These are phyloP conservation scores for Yamadazyma dushanensis DNA, from an alignment of 1,139 yeast genomes.

Conservation along the genomic window DNA sequence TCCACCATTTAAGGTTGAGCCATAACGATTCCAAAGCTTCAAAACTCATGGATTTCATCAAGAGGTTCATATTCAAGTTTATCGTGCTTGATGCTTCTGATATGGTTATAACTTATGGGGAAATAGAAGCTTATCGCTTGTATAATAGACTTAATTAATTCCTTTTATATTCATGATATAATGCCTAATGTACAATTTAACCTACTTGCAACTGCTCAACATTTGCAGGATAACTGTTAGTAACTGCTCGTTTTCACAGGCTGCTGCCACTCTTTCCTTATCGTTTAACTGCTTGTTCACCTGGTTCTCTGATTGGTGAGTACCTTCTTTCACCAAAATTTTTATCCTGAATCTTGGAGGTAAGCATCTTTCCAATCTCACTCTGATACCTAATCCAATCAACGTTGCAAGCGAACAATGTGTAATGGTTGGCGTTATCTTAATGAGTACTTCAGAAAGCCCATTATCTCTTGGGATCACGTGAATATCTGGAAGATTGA, in stretches of 20 bases:
- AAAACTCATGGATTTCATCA: constrained; percentile 39
- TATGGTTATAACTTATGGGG: constrained; percentile 39
- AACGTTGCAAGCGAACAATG: constrained; percentile 96
- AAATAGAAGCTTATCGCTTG: constrained; percentile 22
- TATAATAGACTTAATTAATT: constrained; percentile 13
- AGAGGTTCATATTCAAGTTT: constrained; percentile 36
- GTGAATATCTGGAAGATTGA: constrained; percentile 75
- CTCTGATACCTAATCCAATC: constrained; percentile 93
- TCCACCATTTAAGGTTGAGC: constrained; percentile 12
- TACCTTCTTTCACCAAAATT: constrained; percentile 81
- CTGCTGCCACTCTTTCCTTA: constrained; percentile 97
- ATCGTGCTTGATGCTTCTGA: constrained; percentile 39
- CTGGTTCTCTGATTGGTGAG: constrained; percentile 94
- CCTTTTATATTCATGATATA: constrained; percentile 3
- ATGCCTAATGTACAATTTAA: constrained; percentile 14
- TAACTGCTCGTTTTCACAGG: constrained; percentile 94
- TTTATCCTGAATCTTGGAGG: constrained; percentile 83
- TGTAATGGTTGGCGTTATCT: constrained; percentile 95
- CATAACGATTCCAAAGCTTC: constrained; percentile 20
- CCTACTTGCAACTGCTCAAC: constrained; percentile 72
- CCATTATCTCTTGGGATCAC: constrained; percentile 51
- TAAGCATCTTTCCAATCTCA: constrained; percentile 82
- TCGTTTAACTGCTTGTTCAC: constrained; percentile 96
- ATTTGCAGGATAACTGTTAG: constrained; percentile 85
- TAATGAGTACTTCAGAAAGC: constrained; percentile 75